phyloP scores from a whole-genome alignment of 805 yeast species.

The Suhomyces sp. region DNA sequence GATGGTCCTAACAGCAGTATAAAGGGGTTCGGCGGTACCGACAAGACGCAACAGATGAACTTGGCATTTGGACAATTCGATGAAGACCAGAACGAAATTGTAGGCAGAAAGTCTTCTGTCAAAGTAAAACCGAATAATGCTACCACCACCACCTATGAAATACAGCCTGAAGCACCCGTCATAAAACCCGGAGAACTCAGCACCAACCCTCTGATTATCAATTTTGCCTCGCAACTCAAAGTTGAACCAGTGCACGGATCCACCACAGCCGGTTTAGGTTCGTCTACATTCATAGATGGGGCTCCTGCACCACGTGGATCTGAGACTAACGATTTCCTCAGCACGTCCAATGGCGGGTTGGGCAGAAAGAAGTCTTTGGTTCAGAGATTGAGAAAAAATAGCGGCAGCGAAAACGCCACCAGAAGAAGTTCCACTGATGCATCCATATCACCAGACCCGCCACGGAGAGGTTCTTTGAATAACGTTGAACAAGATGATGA shows the following conservation, averaged over 20 bases:
- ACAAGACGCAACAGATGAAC: constrained; percentile 55
- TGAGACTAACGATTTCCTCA: constrained; percentile 23
- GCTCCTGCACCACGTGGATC: constrained; percentile 75
- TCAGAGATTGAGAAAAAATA: constrained; percentile 54
- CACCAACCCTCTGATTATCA: constrained; percentile 50
- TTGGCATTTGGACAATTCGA: constrained; percentile 73
- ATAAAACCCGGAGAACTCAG: constrained; percentile 24
- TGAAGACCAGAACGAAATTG: constrained; percentile 41
- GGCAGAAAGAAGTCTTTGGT: constrained; percentile 83
- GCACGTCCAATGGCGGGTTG: constrained; percentile 42
- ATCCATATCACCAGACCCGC: constrained; percentile 6
- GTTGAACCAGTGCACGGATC: constrained; percentile 81
- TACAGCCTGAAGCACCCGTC: constrained; percentile 20
- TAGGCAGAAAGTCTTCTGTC: constrained; percentile 23
- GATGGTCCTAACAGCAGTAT: constrained; percentile 93
- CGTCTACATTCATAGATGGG: constrained; percentile 91
- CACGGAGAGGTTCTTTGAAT: constrained; percentile 14
- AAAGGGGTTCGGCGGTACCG: constrained; percentile 58
- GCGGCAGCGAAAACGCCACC: constrained; percentile 27
- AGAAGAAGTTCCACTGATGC: constrained; percentile 31
- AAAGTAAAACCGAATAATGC: constrained; percentile 3
- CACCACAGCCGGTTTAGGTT: constrained; percentile 83
- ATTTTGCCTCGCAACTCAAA: constrained; percentile 68
- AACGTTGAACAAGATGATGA: constrained; percentile 8
- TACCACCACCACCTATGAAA: constrained; percentile 5